These are phyloP conservation scores for Thymus mandschuricus DNA, from an alignment of 257 asterid species.

Conservation along the genomic window DNA sequence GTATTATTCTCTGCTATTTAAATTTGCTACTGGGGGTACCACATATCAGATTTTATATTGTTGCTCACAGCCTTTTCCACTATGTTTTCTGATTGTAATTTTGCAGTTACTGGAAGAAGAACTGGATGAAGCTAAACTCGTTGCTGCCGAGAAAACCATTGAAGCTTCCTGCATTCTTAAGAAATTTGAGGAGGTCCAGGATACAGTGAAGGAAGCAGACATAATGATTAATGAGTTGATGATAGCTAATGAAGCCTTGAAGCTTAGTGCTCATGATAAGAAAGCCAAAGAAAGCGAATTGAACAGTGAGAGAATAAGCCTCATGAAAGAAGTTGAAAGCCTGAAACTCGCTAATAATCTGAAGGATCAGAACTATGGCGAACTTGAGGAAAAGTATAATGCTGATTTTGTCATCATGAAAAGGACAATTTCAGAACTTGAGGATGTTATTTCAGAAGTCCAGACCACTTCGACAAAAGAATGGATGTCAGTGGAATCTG, in stretches of 20 bases:
- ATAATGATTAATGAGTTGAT: slow-evolving; percentile 83
- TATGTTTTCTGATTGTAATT: neutral
- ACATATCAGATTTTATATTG: slow-evolving; percentile 12
- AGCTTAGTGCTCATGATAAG: slow-evolving; percentile 56
- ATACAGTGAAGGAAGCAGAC: slow-evolving; percentile 88
- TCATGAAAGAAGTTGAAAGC: slow-evolving; percentile 55
- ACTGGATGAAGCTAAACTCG: slow-evolving; percentile 73
- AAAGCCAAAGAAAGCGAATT: slow-evolving; percentile 56
- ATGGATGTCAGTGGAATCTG: slow-evolving; percentile 50
- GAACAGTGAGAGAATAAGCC: slow-evolving; percentile 47
- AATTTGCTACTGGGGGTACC: neutral
- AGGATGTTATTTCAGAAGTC: slow-evolving; percentile 56
- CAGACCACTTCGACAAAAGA: slow-evolving; percentile 53
- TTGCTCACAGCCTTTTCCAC: slow-evolving; percentile 8
- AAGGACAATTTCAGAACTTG: slow-evolving; percentile 61
- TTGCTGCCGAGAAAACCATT: slow-evolving; percentile 77
- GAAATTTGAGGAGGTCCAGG: slow-evolving; percentile 92
- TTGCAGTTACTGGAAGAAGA: slow-evolving; percentile 80
- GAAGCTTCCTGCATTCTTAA: slow-evolving; percentile 84
- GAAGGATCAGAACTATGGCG: slow-evolving; percentile 54
- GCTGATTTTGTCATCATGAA: slow-evolving; percentile 57
- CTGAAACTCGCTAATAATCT: slow-evolving; percentile 54
- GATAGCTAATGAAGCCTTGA: slow-evolving; percentile 85
- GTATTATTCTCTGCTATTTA: neutral
- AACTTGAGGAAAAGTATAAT: slow-evolving; percentile 52